Evolutionary conservation across 2,329 filamentous ascomycete genomes (phyloP).

Genomic region (Sphaerulina vaccinii): DNA sequence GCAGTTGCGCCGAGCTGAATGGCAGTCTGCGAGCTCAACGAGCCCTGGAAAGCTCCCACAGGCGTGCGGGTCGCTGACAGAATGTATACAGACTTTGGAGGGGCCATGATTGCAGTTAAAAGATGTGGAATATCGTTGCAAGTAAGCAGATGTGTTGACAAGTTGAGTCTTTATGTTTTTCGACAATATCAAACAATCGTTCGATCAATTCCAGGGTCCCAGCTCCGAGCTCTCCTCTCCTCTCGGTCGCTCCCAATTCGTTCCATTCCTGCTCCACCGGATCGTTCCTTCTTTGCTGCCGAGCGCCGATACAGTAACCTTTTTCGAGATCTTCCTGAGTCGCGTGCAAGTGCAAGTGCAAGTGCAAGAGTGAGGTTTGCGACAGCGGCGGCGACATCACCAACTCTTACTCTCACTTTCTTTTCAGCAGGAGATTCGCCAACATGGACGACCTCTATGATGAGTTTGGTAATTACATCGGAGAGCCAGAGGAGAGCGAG

Average conservation of each 20-base stretch:
- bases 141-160: not conserved
- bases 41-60: constrained; percentile 90
- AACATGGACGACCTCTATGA: constrained; percentile 95
- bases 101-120: constrained; percentile 59
- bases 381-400: constrained; percentile 7
- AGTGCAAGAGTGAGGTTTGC: not conserved
- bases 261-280: too few relatives aligned
- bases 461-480: constrained; percentile 99
- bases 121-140: not conserved
- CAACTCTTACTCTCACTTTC: not conserved
- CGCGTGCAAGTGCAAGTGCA: not conserved
- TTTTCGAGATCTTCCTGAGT: not conserved
- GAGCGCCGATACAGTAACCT: too few relatives aligned
- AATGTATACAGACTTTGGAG: constrained; percentile 88
- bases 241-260: too few relatives aligned
- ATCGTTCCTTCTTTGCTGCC: not conserved
- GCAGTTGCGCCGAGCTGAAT: constrained; percentile 84
- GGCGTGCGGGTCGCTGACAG: constrained; percentile 77
- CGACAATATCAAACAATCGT: too few relatives aligned
- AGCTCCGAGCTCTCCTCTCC: too few relatives aligned
- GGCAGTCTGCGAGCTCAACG: constrained; percentile 82
- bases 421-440: constrained; percentile 21
- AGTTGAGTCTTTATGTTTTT: too few relatives aligned
- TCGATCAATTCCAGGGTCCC: too few relatives aligned
- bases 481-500: constrained; percentile 85